Evolutionary conservation across 805 yeast genomes (phyloP).

Genomic region (Yarrowia osloensis): DNA sequence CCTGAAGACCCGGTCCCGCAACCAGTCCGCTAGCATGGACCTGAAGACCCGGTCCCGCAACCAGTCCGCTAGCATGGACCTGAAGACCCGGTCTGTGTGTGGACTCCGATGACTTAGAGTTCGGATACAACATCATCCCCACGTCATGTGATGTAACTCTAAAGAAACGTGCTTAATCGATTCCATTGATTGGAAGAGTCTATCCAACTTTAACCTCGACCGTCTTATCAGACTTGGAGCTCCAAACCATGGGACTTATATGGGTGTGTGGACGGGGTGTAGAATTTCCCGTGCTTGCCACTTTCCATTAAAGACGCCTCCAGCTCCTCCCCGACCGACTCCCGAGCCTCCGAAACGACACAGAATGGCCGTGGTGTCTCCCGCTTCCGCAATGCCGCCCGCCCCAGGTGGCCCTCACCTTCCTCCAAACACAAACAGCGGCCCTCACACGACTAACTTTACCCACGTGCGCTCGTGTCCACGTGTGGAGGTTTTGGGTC

Average conservation of each 20-base stretch:
- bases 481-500: slow-evolving; percentile 27
- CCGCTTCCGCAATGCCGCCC: not conserved
- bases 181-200: slow-evolving; percentile 3
- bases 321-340: too few species aligned
- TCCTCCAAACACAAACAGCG: slow-evolving; percentile 11
- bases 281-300: not conserved
- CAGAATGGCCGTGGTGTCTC: not conserved
- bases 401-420: not conserved
- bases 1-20: too few species aligned
- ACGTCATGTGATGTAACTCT: not conserved
- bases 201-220: not conserved
- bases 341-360: too few species aligned
- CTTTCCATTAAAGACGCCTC: not conserved
- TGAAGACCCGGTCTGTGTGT: too few species aligned
- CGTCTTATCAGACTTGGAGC: slow-evolving; percentile 6
- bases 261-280: slow-evolving; percentile 4
- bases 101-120: too few species aligned
- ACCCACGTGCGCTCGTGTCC: slow-evolving; percentile 31
- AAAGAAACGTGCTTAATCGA: slow-evolving; percentile 11
- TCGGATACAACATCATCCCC: too few species aligned
- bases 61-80: too few species aligned
- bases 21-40: too few species aligned
- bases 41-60: too few species aligned
- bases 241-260: not conserved
- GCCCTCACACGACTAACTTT: slow-evolving; percentile 27